These are phyloP conservation scores for Elaeis guineensis DNA, from an alignment of 176 grass and related monocot species.

Conservation along the genomic window DNA sequence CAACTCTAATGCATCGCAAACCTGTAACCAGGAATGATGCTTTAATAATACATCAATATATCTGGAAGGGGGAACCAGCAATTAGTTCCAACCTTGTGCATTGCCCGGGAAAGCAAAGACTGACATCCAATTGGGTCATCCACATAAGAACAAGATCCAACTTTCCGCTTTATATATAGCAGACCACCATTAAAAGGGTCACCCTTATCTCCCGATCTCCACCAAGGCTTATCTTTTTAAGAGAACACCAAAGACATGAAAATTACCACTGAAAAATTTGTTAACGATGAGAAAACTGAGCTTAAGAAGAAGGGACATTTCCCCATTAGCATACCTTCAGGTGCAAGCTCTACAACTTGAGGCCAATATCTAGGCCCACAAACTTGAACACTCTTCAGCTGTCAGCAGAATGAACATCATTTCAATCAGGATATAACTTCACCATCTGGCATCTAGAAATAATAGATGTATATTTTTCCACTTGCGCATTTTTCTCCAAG, in stretches of 20 bases:
- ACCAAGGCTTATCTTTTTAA: conserved; percentile 76
- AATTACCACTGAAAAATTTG: conserved; percentile 16
- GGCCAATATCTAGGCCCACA: conserved; percentile 98
- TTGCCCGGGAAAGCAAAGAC: conserved; percentile 90
- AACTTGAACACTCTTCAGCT: conserved; percentile 80
- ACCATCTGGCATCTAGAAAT: background rate
- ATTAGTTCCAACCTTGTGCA: conserved; percentile 71
- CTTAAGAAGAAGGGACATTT: background rate
- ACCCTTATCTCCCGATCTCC: conserved; percentile 72
- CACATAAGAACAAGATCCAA: conserved; percentile 89
- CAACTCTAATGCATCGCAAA: conserved; percentile 42
- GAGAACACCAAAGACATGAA: conserved; percentile 11
- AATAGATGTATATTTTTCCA: background rate
- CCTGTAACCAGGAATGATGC: conserved; percentile 30
- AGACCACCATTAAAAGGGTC: conserved; percentile 85
- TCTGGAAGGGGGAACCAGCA: conserved; percentile 5
- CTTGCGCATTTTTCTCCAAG: background rate
- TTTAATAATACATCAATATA: background rate
- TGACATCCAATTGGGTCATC: conserved; percentile 96
- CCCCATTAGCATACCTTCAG: conserved; percentile 43
- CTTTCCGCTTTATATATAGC: conserved; percentile 94
- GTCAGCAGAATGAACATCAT: conserved; percentile 19
- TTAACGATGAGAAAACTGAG: conserved; percentile 1
- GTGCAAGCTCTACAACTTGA: conserved; percentile 63
- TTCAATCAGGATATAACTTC: background rate